Conservation (phyloP, 176 grass and related monocot species). For the Oryza brachyantha region DNA sequence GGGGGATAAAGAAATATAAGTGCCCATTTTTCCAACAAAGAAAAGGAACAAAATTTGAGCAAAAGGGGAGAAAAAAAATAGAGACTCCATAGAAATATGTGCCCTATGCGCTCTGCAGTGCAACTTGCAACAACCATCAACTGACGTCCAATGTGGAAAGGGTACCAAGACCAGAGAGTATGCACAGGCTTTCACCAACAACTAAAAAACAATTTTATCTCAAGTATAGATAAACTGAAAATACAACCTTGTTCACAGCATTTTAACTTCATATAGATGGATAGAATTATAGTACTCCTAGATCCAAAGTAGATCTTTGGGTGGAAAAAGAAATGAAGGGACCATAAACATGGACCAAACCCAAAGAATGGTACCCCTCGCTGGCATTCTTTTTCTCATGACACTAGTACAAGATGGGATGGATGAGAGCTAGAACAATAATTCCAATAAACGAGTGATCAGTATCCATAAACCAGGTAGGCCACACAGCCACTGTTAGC, state of each 20-base stretch:
- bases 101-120: not conserved
- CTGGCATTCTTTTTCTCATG: not conserved
- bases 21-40: not conserved
- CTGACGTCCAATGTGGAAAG: not conserved
- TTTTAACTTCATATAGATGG: not conserved
- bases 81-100: not conserved
- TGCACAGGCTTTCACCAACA: not conserved
- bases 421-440: constrained; percentile 25
- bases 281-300: not conserved
- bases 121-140: constrained; percentile 3
- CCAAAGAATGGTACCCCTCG: not conserved
- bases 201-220: not conserved
- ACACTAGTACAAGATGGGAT: constrained; percentile 22
- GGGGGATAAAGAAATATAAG: not conserved
- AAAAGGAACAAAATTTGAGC: not conserved
- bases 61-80: not conserved
- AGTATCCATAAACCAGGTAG: constrained; percentile 18
- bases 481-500: not conserved
- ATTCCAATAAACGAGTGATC: constrained; percentile 17
- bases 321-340: not conserved
- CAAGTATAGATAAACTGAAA: not conserved
- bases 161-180: constrained; percentile 4
- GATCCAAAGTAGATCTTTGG: not conserved
- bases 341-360: not conserved
- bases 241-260: not conserved